A percentile compares a stretch with the other conserved stretches of the same genome.
These are phyloP conservation scores for Candida pseudoviswanathii DNA, from an alignment of 1,139 yeast species.

Conservation along the genomic window DNA sequence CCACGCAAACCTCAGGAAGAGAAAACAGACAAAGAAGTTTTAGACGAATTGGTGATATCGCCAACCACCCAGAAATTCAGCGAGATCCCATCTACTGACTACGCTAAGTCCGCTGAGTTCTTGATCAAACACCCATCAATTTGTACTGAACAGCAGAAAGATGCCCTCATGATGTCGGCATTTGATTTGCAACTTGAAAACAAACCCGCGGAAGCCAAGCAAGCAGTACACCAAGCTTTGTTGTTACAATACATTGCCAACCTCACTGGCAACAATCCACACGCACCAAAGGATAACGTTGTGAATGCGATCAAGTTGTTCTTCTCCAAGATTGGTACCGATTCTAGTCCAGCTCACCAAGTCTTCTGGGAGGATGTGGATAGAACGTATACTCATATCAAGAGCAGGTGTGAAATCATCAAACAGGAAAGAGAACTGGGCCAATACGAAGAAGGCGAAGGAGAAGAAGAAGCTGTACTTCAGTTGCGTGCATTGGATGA, in stretches of 20 bases:
- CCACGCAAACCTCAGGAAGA: slow-evolving; percentile 18
- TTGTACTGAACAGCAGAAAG: slow-evolving; percentile 83
- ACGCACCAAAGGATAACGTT: slow-evolving; percentile 32
- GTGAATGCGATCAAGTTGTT: slow-evolving; percentile 67
- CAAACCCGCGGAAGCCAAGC: slow-evolving; percentile 53
- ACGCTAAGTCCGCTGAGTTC: slow-evolving; percentile 51
- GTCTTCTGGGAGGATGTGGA: slow-evolving; percentile 77
- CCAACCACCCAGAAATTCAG: slow-evolving; percentile 73
- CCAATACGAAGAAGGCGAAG: slow-evolving; percentile 39
- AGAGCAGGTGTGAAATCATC: slow-evolving; percentile 70
- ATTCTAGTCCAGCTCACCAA: slow-evolving; percentile 57
- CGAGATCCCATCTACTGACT: slow-evolving; percentile 51
- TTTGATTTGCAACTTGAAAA: slow-evolving; percentile 79
- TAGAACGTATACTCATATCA: slow-evolving; percentile 71
- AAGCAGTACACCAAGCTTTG: slow-evolving; percentile 77
- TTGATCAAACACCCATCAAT: slow-evolving; percentile 66
- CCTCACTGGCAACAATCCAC: slow-evolving; percentile 43
- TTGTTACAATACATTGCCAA: slow-evolving; percentile 77
- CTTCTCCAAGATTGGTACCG: slow-evolving; percentile 61
- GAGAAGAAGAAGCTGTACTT: slow-evolving; percentile 75
- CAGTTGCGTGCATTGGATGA: slow-evolving; percentile 91
- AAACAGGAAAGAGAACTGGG: slow-evolving; percentile 45
- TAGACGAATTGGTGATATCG: slow-evolving; percentile 38
- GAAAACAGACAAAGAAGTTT: slow-evolving; percentile 26
- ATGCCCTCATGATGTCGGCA: slow-evolving; percentile 90